Evolutionary conservation across 805 yeast species (phyloP), one percentile per base, ranked within the genome.

Genomic region (Saccharomycopsis malanga): DNA sequence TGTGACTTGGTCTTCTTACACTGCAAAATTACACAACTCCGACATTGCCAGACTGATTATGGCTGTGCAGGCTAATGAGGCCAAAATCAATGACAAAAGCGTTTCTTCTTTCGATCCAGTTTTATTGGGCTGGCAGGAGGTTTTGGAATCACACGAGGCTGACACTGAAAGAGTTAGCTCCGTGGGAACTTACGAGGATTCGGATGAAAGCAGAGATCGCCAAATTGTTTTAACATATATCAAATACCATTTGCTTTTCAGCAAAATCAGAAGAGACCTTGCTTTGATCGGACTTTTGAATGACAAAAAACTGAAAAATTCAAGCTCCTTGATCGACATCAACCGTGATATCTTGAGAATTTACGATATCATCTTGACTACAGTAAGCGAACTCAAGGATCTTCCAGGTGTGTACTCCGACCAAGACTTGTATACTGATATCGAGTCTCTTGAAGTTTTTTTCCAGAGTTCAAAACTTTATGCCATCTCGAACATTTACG

Each of bases 351-450:
- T 66, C 4, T 58, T 72, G 35, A 70, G 81, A 48, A 60, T 82
- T 21, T 71, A 70, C 50, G 76, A 73, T 20, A 67, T 72, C 6
- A 70, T 86, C 34, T 61, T 72, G 10, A 66, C 70, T 40, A 78
- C 83, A 15, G 60, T 82, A 30, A 64, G 64, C 2, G 82, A 81
- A 54, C 64, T 87, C 39, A 70, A 74, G 58, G 95, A 87, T 51
- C 71, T 93, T 44, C 96, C 97, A 0, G 98, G 98, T 70, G 95
- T 91, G 17, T 79, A 83, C 58, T 85, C 86, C 45, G 95, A 87
- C 60, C 93, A 84, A 45, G 80, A 73, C 20, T 70, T 91, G 46
- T 61, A 68, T 52, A 64, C 66, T 4, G 75, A 82, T 6, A 67
- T 93, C 38, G 71, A 68, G 10, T 55, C 71, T 14, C 64, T 87